Evolutionary conservation across 495 filamentous ascomycete species (phyloP), one percentile per base, ranked within the genome.

Genomic region (Cetradonia linearis): DNA sequence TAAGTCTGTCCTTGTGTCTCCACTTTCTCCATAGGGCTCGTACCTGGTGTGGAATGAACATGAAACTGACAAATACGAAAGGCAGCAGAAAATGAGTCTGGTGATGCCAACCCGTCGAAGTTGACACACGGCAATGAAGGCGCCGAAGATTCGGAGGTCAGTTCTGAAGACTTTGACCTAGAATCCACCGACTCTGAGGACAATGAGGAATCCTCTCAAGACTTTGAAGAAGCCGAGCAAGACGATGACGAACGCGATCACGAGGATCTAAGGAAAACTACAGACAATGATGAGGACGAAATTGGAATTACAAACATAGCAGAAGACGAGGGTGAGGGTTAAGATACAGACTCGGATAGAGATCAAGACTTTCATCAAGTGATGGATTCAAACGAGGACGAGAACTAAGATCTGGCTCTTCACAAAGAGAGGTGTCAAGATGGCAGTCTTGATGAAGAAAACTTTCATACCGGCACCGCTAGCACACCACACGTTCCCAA

Each of bases 401-500:
- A 42, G n/a, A 1, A 42, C 18, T 14, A 20, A 42, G 5, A 42
- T 42, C 0, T 1, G 38, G n/a, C 18, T 0, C 38, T 0, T 18
- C 1, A 7, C 18, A 0, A 0, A 16, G 38, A 8, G 2, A 20
- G 2, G 1, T 1, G 0, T 18, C 1, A 42, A 20, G 1, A 42
- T 0, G 11, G 38, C 5, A 0, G 5, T 42, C 38, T 0, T 10
- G 2, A 44, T 23, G 20, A 25, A 25, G 9, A 5, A 8, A 13
- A 25, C 1, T 0, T 13, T 7, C 0, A 46, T 25, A 13, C 0
- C 1, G 25, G 3, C 20, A 1, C 42, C 20, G 9, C 1, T 13
- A 11, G 0, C n/a, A 1, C 1, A 46, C 20, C 42, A 46, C 42
- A 46, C 10, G 1, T 13, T 20, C 2, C 42, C 20, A n/a, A 46